Evolutionary conservation across 208 protist species (phyloP).

Genomic region (Acanthamoeba royreba): DNA sequence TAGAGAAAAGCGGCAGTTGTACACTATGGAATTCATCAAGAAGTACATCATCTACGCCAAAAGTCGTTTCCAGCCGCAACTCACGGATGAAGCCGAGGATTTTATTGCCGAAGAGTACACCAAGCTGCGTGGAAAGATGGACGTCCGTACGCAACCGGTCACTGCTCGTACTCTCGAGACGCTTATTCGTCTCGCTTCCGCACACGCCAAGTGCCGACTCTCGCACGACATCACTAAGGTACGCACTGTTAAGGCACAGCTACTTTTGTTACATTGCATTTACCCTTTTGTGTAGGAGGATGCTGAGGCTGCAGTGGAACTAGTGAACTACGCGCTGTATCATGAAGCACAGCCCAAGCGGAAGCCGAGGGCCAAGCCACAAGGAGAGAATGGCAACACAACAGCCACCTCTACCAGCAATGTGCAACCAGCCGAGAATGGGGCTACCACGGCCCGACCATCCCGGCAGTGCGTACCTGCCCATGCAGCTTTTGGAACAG

Average conservation of each 20-base stretch:
- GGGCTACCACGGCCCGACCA: background rate
- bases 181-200: constrained; percentile 65
- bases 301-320: background rate
- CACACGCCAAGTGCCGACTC: constrained; percentile 80
- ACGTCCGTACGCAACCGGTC: constrained; percentile 64
- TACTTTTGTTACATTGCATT: background rate
- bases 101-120: constrained; percentile 46
- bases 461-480: background rate
- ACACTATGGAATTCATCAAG: constrained; percentile 94
- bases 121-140: constrained; percentile 41
- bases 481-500: background rate
- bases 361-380: background rate
- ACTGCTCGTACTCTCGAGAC: constrained; percentile 68
- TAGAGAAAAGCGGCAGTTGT: constrained; percentile 74
- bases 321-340: constrained; percentile 23
- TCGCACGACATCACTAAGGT: constrained; percentile 80
- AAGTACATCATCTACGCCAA: constrained; percentile 94
- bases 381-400: background rate
- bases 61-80: constrained; percentile 13
- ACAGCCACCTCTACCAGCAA: background rate
- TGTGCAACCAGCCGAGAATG: background rate
- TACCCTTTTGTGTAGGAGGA: background rate
- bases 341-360: background rate
- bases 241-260: too few relatives aligned
- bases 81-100: constrained; percentile 50